A percentile compares a stretch with the other conserved stretches of the same genome.
Evolutionary conservation across 78 protist genomes (phyloP).

Genomic region (Fonticula alba): DNA sequence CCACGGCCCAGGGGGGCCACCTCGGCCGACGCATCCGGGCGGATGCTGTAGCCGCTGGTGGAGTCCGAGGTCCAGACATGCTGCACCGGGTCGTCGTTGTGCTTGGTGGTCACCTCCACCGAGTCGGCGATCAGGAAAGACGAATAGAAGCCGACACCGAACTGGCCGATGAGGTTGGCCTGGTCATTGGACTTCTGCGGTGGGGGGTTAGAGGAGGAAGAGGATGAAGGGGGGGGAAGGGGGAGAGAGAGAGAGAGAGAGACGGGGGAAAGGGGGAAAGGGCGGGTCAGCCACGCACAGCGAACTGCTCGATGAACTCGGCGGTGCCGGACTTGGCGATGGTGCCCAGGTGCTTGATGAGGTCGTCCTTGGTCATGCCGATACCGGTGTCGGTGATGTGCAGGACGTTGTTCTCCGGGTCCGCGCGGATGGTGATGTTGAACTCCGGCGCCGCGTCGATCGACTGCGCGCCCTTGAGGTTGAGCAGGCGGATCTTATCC

Average conservation of each 20-base stretch:
- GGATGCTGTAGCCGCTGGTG: slow-evolving; percentile 46
- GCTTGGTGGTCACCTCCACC: slow-evolving; percentile 77
- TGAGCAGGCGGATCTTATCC: slow-evolving; percentile 59
- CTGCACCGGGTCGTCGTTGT: slow-evolving; percentile 72
- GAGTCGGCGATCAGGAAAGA: slow-evolving; percentile 90
- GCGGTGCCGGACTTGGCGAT: slow-evolving; percentile 81
- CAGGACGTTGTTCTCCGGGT: slow-evolving; percentile 58
- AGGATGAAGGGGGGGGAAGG: not conserved
- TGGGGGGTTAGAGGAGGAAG: slow-evolving; percentile 5
- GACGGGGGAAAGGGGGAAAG: too few species aligned
- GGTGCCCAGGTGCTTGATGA: slow-evolving; percentile 82
- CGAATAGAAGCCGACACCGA: slow-evolving; percentile 99
- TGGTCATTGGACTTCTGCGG: slow-evolving; percentile 23
- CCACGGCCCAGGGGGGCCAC: slow-evolving; percentile 77
- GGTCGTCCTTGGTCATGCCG: slow-evolving; percentile 94
- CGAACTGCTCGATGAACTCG: too few species aligned
- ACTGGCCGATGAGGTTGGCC: slow-evolving; percentile 88
- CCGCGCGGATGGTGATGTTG: slow-evolving; percentile 70
- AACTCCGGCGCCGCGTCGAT: slow-evolving; percentile 61
- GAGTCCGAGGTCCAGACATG: slow-evolving; percentile 81
- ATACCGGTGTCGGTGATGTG: slow-evolving; percentile 88
- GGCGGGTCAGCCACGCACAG: too few species aligned
- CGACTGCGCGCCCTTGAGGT: slow-evolving; percentile 55
- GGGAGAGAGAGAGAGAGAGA: not conserved
- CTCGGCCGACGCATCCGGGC: slow-evolving; percentile 40